A percentile compares a stretch with the other conserved stretches of the same genome.
phyloP scores from a whole-genome alignment of 2,329 filamentous ascomycete genomes.

The Graphilbum ipis-grandicollis region DNA sequence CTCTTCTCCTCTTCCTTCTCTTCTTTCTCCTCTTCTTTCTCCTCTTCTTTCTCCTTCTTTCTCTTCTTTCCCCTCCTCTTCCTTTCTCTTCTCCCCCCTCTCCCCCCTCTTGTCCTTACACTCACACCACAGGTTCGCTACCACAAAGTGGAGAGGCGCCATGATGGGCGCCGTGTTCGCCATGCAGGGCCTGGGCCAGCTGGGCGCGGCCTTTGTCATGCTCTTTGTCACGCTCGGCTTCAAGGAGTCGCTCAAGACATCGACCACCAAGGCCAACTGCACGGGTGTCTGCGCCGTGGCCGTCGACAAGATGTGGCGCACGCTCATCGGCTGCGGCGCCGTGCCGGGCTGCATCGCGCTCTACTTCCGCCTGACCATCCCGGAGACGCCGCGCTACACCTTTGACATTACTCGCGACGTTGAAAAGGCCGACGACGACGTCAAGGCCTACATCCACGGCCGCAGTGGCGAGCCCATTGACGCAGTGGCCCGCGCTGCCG shows the following conservation, averaged over 20 bases:
- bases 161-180: constrained; percentile 82
- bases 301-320: constrained; percentile 79
- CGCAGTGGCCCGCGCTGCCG: constrained; percentile 44
- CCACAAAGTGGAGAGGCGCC: constrained; percentile 67
- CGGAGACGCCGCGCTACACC: constrained; percentile 76
- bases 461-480: constrained; percentile 46
- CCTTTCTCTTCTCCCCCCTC: neutral
- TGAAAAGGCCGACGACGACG: constrained; percentile 55
- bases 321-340: constrained; percentile 64
- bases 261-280: constrained; percentile 36
- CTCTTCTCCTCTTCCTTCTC: neutral
- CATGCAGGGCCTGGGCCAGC: constrained; percentile 74
- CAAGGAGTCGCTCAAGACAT: constrained; percentile 40
- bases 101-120: neutral
- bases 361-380: constrained; percentile 66
- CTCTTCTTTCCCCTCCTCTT: neutral
- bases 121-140: constrained; percentile 38
- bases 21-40: too few species aligned
- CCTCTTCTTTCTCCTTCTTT: too few species aligned
- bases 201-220: constrained; percentile 57
- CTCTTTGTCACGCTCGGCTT: constrained; percentile 59
- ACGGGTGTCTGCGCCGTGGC: constrained; percentile 45
- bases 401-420: constrained; percentile 66
- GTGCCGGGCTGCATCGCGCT: constrained; percentile 67
- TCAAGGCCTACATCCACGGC: constrained; percentile 56